Evolutionary conservation across 139 green algal genomes (phyloP).

Genomic region (Diplosphaera chodatii): DNA sequence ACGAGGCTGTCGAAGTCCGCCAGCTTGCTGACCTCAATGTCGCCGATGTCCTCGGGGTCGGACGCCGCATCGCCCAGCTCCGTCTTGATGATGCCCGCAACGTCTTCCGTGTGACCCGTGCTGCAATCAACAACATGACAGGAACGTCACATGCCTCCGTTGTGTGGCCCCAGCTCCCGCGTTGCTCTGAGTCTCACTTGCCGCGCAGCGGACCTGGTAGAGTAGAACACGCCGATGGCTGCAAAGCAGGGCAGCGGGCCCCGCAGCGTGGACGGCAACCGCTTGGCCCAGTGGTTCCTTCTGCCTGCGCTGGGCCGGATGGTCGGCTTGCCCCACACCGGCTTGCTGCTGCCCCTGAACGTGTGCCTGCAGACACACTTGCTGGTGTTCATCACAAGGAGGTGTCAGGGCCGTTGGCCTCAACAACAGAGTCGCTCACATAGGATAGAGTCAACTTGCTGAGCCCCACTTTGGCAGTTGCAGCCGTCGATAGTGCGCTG

Average conservation of each 20-base stretch:
- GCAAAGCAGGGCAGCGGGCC: conserved; percentile 5
- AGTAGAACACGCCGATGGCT: conserved; percentile 19
- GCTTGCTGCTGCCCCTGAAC: not conserved
- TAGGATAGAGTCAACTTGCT: too few relatives aligned
- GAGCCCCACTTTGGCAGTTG: too few relatives aligned
- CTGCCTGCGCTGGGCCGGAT: too few relatives aligned
- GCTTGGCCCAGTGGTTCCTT: not conserved
- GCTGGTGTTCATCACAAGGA: too few relatives aligned
- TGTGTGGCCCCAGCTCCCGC: too few relatives aligned
- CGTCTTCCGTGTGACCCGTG: conserved; percentile 24
- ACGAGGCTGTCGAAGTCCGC: conserved; percentile 15
- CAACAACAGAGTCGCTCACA: too few relatives aligned
- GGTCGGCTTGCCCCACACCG: not conserved
- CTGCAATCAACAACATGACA: not conserved
- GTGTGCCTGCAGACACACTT: not conserved
- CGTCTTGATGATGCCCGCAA: conserved; percentile 19
- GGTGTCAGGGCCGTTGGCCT: too few relatives aligned
- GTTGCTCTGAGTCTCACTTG: too few relatives aligned
- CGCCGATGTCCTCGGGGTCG: conserved; percentile 19
- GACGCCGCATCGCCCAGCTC: conserved; percentile 6
- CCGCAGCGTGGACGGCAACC: not conserved
- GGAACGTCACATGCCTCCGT: too few relatives aligned
- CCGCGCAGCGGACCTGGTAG: too few relatives aligned
- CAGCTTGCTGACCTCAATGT: conserved; percentile 10
- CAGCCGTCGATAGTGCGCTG: too few relatives aligned